These are phyloP conservation scores for Wickerhamomyces sp. DNA, from an alignment of 1,139 yeast genomes.

Conservation along the genomic window DNA sequence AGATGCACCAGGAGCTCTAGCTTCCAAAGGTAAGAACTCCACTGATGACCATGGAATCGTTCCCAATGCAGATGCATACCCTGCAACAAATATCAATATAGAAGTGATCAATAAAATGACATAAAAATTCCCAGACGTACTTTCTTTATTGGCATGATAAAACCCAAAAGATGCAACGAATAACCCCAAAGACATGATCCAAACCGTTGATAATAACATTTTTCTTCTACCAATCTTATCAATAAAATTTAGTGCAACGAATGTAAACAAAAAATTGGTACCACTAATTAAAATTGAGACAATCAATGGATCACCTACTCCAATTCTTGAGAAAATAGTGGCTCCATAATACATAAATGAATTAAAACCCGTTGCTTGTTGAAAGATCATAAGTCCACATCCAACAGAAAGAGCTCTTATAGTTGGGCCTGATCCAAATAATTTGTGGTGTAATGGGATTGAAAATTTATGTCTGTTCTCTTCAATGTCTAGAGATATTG, in stretches of 20 bases:
- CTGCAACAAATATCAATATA: conserved; percentile 37
- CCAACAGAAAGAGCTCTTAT: conserved; percentile 61
- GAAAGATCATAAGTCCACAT: conserved; percentile 68
- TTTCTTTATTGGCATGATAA: conserved; percentile 1
- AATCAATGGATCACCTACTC: conserved; percentile 55
- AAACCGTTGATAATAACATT: conserved; percentile 47
- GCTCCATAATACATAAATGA: conserved; percentile 74
- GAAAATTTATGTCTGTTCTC: conserved; percentile 6
- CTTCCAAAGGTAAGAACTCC: conserved; percentile 40
- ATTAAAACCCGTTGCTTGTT: conserved; percentile 72
- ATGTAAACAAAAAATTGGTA: conserved; percentile 62
- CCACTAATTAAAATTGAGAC: conserved; percentile 64
- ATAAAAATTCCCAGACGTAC: not conserved
- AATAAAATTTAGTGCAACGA: conserved; percentile 51
- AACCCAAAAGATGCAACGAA: conserved; percentile 18
- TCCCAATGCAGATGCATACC: conserved; percentile 43
- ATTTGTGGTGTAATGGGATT: conserved; percentile 5
- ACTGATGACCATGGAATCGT: conserved; percentile 45
- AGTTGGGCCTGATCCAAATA: conserved; percentile 34
- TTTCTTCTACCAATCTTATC: conserved; percentile 62
- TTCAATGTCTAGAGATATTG: conserved; percentile 26
- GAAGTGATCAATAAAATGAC: conserved; percentile 27
- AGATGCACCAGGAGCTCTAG: conserved; percentile 40
- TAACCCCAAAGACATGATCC: conserved; percentile 37
- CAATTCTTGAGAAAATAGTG: conserved; percentile 55